Base-by-base conservation (phyloP, 306 rosid genomes). In the Malus fusca region DNA sequence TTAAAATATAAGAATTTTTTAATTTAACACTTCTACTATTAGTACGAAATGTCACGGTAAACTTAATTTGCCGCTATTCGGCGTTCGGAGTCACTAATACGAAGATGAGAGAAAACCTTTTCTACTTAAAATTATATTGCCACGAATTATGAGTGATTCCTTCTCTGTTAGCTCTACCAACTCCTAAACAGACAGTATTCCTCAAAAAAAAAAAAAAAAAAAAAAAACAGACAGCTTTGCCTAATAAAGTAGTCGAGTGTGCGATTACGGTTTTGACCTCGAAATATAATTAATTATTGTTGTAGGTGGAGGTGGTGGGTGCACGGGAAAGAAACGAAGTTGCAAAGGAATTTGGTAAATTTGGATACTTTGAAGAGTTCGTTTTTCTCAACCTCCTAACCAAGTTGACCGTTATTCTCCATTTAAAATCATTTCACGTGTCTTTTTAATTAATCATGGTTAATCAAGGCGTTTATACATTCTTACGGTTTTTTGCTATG, bases 151-250 rank as follows among this genome's bases (percentile, higher is more conserved):
- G 23, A 17, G 17, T 33, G 81, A 75, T 75, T 78, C 71, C 75
- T 74, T 58, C 19, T 76, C 84, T 51, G 80, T 78, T 89, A 28
- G 76, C 75, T 72, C 76, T 72, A 70, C 85, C 82, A 79, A 77
- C 73, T 71, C 23, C 19, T 52, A 30, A 66, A 77, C 68, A 65
- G 80, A 78, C 77, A 35, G 69, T n/a, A n/a, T n/a, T n/a, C n/a
- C n/a, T n/a, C n/a, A n/a, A n/a, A n/a, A n/a, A n/a, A n/a, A n/a
- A n/a, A n/a, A n/a, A n/a, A n/a, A n/a, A n/a, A n/a, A n/a, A n/a
- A n/a, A n/a, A n/a, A n/a, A 30, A 66, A 77, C 68, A 65, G 80
- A 78, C 77, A 35, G 69, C 82, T 53, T 75, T 60, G 37, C 37
- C 30, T 9, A 66, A 46, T 37, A 62, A 25, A 77, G 21, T 18